These are phyloP conservation scores for Didymella exigua DNA, from an alignment of 2,329 filamentous ascomycete species.

Conservation along the genomic window DNA sequence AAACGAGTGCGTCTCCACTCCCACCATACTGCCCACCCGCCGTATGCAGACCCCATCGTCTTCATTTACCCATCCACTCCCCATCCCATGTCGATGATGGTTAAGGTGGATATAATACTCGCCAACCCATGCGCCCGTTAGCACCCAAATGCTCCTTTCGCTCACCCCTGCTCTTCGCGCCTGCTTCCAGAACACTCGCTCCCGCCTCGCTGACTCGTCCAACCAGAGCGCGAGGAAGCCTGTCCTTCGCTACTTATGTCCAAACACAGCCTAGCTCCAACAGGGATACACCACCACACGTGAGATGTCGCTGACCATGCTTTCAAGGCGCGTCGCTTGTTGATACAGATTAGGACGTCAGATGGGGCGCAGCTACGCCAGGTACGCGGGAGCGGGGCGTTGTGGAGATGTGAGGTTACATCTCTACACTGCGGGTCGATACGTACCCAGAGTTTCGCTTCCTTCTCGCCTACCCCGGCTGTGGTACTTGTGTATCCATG, in stretches of 20 bases:
- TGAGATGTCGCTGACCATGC: background rate
- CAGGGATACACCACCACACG: background rate
- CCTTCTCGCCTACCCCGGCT: background rate
- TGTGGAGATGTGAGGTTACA: conserved; percentile 10
- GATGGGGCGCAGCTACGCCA: background rate
- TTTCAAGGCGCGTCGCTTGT: background rate
- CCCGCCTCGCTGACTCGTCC: background rate
- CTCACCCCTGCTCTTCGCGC: background rate
- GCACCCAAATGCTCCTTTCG: conserved; percentile 3
- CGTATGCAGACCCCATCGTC: background rate
- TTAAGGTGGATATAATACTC: background rate
- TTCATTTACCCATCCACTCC: background rate
- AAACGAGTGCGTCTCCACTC: background rate
- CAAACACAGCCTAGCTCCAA: background rate
- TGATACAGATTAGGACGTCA: background rate
- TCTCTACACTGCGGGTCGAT: background rate
- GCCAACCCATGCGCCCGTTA: conserved; percentile 10
- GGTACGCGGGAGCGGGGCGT: background rate
- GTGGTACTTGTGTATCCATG: background rate
- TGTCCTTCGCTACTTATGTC: background rate
- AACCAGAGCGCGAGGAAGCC: background rate
- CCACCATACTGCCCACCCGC: background rate
- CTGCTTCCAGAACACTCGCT: conserved; percentile 8
- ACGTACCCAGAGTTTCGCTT: background rate
- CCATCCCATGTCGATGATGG: background rate